Evolutionary conservation across 805 yeast genomes (phyloP).

Genomic region (Priceomyces medius): DNA sequence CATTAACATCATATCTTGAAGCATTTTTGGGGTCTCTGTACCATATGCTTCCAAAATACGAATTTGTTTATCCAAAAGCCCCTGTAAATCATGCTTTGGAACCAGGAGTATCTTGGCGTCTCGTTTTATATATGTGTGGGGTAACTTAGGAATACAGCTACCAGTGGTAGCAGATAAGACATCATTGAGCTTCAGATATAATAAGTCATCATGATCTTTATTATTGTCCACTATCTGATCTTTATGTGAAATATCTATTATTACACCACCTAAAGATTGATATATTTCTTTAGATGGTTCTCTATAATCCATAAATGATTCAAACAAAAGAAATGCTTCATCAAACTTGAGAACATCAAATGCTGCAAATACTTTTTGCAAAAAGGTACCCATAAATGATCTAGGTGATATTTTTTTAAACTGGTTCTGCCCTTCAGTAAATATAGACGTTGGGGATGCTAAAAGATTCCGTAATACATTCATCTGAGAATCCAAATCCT

Average conservation of each 20-base stretch:
- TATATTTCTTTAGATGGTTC: constrained; percentile 23
- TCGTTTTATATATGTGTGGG: constrained; percentile 6
- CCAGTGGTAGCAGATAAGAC: constrained; percentile 10
- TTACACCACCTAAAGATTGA: constrained; percentile 12
- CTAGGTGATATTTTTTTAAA: constrained; percentile 16
- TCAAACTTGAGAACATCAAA: constrained; percentile 37
- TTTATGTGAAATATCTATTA: constrained; percentile 1
- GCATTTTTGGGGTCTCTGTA: constrained; percentile 45
- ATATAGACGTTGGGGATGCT: neutral
- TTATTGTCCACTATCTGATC: neutral
- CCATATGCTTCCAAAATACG: constrained; percentile 52
- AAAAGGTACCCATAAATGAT: constrained; percentile 31
- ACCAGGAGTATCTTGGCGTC: constrained; percentile 30
- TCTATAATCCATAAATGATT: constrained; percentile 35
- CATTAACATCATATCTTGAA: constrained; percentile 40
- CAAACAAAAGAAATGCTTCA: constrained; percentile 31
- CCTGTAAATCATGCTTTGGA: constrained; percentile 52
- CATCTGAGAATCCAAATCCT: constrained; percentile 7
- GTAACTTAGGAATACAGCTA: constrained; percentile 10
- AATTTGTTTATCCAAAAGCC: constrained; percentile 53
- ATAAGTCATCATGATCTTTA: constrained; percentile 15
- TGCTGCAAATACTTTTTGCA: constrained; percentile 30
- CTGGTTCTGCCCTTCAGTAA: neutral
- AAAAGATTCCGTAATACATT: constrained; percentile 1
- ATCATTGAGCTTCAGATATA: constrained; percentile 13